Evolutionary conservation across 441 rosid genomes (phyloP).

Genomic region (Adansonia rubrostipa): DNA sequence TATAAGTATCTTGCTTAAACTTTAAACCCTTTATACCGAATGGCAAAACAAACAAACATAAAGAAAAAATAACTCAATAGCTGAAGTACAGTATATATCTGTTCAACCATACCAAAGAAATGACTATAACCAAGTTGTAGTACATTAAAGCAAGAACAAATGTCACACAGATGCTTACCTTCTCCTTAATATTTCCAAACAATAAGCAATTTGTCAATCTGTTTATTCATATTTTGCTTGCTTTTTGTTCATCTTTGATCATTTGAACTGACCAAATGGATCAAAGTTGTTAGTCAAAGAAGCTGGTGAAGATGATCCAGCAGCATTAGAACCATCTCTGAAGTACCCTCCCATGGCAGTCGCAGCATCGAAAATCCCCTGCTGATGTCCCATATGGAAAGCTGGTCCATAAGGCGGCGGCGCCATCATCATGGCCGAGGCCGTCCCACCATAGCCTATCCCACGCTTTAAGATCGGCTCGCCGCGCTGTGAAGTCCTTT

Average conservation of each 20-base stretch:
- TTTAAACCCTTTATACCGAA: too few species aligned
- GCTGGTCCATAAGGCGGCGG: constrained; percentile 17
- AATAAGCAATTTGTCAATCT: background rate
- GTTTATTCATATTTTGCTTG: background rate
- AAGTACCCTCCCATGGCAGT: constrained; percentile 26
- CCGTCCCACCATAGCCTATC: constrained; percentile 25
- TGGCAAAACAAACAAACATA: background rate
- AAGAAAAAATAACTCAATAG: background rate
- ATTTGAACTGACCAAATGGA: constrained; percentile 44
- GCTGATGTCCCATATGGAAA: constrained; percentile 28
- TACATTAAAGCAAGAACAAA: background rate
- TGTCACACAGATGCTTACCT: background rate
- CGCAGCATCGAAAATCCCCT: constrained; percentile 25
- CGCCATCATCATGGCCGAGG: background rate
- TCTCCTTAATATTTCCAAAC: background rate
- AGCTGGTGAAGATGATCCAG: constrained; percentile 24
- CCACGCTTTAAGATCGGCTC: constrained; percentile 38
- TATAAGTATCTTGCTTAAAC: too few species aligned
- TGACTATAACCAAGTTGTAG: background rate
- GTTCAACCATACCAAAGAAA: background rate
- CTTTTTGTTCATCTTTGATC: background rate
- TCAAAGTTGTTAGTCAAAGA: constrained; percentile 30
- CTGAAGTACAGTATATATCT: background rate
- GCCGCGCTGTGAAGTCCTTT: constrained; percentile 37
- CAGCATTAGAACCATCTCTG: constrained; percentile 24